Base-by-base conservation (phyloP, 2,329 filamentous ascomycete species). In the Sporothrix humicola region DNA sequence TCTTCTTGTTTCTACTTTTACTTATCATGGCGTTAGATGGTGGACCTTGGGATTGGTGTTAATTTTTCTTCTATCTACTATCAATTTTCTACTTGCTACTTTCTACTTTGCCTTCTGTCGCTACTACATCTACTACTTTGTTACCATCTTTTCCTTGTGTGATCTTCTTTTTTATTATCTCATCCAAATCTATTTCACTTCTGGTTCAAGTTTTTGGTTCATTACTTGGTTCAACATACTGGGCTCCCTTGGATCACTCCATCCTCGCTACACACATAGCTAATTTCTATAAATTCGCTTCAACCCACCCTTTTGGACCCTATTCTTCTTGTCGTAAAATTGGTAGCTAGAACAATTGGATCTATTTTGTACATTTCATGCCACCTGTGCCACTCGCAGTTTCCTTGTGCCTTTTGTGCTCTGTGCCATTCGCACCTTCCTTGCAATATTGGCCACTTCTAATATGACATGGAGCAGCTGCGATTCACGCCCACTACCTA, bases 121-220 rank as follows among this genome's bases (percentile, higher is more conserved):
- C 13, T 68, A 58, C 37, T 59, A 13, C 52, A 20, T 44, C 9
- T 17, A 48, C 23, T 66, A 13, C 23, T 23, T 69, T 15, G 23
- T 1, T 71, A 68, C 52, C 13, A 20, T 20, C 31, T 37, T 4
- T 37, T 20, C 17, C 23, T 26, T 52, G 65, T 68, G 65, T 37
- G 46, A 26, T 20, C 10, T 42, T 61, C 37, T 66, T 12, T 44
- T 44, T 20, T 23, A 65, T 59, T 46, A 46, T 46, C 59, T 23
- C 3, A 23, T 56, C 23, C 52, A 26, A 56, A 48, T 70, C 37
- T 59, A 46, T 58, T 56, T 70, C 52, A 54, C 54, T 23, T 46
- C 37, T 20, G 44, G 10, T 31, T 50, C 42, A 46, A n/a, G 10
- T 6, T 48, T 31, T 31, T 69, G 15, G 2, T 5, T 37, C 31